Conservation (phyloP, 768 basidiomycete species). For the Tephrocybe sp. region DNA sequence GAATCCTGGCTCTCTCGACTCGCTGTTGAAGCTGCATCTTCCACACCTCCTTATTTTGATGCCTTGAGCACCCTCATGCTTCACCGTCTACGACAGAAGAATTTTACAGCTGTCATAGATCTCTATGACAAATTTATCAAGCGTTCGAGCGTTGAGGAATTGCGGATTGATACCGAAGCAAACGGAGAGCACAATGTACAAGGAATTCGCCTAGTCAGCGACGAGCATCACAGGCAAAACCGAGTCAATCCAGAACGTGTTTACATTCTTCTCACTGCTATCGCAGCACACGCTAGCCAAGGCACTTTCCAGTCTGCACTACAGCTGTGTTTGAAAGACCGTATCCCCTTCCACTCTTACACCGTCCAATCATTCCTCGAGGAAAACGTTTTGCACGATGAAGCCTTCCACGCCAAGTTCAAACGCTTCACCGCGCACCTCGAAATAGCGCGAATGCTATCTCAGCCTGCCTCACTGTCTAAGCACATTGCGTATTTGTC, state of each 20-base stretch:
- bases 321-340: constrained; percentile 36
- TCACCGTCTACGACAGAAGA: constrained; percentile 37
- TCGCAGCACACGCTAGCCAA: constrained; percentile 62
- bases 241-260: constrained; percentile 29
- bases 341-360: constrained; percentile 33
- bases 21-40: constrained; percentile 46
- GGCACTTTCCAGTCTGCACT: constrained; percentile 61
- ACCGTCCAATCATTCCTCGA: constrained; percentile 40
- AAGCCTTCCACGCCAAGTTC: constrained; percentile 40
- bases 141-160: constrained; percentile 21
- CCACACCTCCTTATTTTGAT: constrained; percentile 35
- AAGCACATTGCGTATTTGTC: constrained; percentile 51
- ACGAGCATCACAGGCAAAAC: constrained; percentile 20
- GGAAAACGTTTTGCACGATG: constrained; percentile 31
- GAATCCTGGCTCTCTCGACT: constrained; percentile 41
- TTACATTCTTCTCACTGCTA: constrained; percentile 47
- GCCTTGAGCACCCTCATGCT: constrained; percentile 54
- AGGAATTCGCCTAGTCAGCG: constrained; percentile 15
- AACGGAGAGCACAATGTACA: constrained; percentile 4
- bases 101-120: constrained; percentile 42
- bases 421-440: constrained; percentile 47
- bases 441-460: constrained; percentile 50
- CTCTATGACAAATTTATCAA: constrained; percentile 43
- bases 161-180: constrained; percentile 21
- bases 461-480: constrained; percentile 47